These are phyloP conservation scores for Massospora cicadina DNA, from an alignment of 371 early-diverging fungal species.

Conservation along the genomic window DNA sequence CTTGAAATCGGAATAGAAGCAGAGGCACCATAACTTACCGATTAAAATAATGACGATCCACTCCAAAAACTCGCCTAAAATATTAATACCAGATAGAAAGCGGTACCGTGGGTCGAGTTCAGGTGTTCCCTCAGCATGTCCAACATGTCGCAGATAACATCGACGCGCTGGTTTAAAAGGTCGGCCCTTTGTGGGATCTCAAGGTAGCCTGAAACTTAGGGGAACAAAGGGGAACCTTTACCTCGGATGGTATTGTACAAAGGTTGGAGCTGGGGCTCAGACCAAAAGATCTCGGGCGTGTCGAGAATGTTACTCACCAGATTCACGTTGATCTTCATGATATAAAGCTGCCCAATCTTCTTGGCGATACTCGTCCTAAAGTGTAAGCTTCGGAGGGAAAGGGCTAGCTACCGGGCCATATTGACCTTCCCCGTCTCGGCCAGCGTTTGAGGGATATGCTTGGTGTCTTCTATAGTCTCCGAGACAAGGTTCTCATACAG, in stretches of 20 bases:
- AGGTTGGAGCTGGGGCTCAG: slow-evolving; percentile 61
- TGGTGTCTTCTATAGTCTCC: slow-evolving; percentile 64
- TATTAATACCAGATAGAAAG: slow-evolving; percentile 28
- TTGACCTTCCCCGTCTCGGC: slow-evolving; percentile 62
- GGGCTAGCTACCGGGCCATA: slow-evolving; percentile 32
- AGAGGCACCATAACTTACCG: not conserved
- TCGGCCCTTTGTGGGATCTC: slow-evolving; percentile 47
- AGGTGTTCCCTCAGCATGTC: slow-evolving; percentile 74
- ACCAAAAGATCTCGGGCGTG: slow-evolving; percentile 78
- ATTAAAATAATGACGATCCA: slow-evolving; percentile 11
- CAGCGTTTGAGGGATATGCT: slow-evolving; percentile 66
- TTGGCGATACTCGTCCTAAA: slow-evolving; percentile 36
- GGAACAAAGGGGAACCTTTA: not conserved
- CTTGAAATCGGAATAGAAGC: not conserved
- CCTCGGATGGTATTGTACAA: slow-evolving; percentile 58
- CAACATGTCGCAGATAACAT: slow-evolving; percentile 44
- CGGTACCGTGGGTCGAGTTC: slow-evolving; percentile 53
- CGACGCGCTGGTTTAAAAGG: slow-evolving; percentile 36
- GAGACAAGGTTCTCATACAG: slow-evolving; percentile 64
- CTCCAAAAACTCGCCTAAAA: slow-evolving; percentile 8
- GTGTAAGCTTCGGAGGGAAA: not conserved
- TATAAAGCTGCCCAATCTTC: slow-evolving; percentile 53
- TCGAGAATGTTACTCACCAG: slow-evolving; percentile 67
- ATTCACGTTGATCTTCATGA: slow-evolving; percentile 77
- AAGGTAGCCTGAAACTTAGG: slow-evolving; percentile 29